Base-by-base conservation (phyloP, 371 early-diverging fungal genomes). In the Spraguea lophii region DNA sequence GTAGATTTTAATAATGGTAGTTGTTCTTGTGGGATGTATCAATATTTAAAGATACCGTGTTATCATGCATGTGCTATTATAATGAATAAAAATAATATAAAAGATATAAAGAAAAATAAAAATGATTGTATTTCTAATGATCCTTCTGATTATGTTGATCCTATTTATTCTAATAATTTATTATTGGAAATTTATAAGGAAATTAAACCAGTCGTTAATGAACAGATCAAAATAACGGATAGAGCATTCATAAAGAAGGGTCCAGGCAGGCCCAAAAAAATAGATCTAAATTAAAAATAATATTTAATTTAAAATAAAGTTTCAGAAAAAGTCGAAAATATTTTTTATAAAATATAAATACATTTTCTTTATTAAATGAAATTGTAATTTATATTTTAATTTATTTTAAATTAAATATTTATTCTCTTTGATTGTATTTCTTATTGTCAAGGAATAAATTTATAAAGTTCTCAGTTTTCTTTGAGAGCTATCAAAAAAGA, bases 11-110 rank as follows among this genome's bases (percentile, higher is more conserved):
- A 54, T 15, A 54, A 60, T 7, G 10, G 37, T 7, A 61, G 45
- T 19, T 70, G 66, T 52, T 47, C 49, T 7, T 70, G 70, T 45
- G 61, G 61, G 38, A 70, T 52, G 51, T 70, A 52, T 45, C 66
- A 70, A 46, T 59, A 62, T 35, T 56, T 62, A 44, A 22, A 50
- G 21, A 64, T 66, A 24, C 66, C 70, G 1, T 70, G 70, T 56
- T 32, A 53, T 1, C 70, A 70, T 49, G 69, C 66, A 24, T 62
- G 59, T 37, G 52, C 61, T 6, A 35, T 61, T 23, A 61, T 61
- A 25, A 26, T 36, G 3, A 55, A 51, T 56, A 38, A 27, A 42
- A 48, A 48, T 16, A 38, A 41, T n/a, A n/a, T n/a, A n/a, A n/a
- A n/a, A n/a, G n/a, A n/a, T n/a, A n/a, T n/a, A n/a, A n/a, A n/a